Evolutionary conservation across 2,329 filamentous ascomycete species (phyloP).

Genomic region (Tolypocladium album): DNA sequence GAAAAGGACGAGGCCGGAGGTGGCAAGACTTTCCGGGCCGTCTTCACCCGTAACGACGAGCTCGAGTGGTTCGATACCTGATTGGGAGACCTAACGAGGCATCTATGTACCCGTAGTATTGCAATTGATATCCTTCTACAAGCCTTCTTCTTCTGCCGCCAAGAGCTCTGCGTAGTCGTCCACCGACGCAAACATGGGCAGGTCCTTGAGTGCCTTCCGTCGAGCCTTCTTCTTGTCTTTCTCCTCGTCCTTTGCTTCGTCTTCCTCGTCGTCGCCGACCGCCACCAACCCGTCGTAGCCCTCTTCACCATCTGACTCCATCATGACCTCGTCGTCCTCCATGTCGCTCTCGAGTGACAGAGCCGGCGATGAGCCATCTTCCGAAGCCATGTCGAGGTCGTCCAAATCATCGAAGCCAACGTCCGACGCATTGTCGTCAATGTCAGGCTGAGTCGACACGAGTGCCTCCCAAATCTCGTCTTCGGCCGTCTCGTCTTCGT

Average conservation of each 20-base stretch:
- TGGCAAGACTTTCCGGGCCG: conserved; percentile 45
- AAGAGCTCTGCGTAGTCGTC: conserved; percentile 90
- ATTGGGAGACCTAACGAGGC: neutral
- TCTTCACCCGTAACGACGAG: neutral
- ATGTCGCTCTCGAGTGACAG: conserved; percentile 32
- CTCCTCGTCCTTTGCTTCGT: conserved; percentile 55
- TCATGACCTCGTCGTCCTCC: conserved; percentile 33
- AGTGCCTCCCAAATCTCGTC: conserved; percentile 89
- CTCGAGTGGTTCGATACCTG: neutral
- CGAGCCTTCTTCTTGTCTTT: conserved; percentile 37
- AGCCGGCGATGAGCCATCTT: conserved; percentile 28
- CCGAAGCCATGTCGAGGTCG: conserved; percentile 37
- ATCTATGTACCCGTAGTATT: neutral
- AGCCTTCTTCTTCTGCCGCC: conserved; percentile 54
- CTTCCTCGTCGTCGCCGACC: conserved; percentile 24
- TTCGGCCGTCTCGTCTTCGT: conserved; percentile 46
- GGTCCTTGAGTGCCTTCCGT: conserved; percentile 73
- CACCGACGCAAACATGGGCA: conserved; percentile 86
- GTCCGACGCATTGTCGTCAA: conserved; percentile 37
- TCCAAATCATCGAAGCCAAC: conserved; percentile 38
- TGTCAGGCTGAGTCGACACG: conserved; percentile 66
- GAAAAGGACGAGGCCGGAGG: conserved; percentile 67
- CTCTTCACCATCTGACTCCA: conserved; percentile 31
- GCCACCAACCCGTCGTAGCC: conserved; percentile 30
- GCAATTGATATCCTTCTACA: conserved; percentile 10